Percentiles rank a stretch among this genome's conserved stretches.
Evolutionary conservation across 306 rosid species (phyloP).

Genomic region (Cicer cuneatum): DNA sequence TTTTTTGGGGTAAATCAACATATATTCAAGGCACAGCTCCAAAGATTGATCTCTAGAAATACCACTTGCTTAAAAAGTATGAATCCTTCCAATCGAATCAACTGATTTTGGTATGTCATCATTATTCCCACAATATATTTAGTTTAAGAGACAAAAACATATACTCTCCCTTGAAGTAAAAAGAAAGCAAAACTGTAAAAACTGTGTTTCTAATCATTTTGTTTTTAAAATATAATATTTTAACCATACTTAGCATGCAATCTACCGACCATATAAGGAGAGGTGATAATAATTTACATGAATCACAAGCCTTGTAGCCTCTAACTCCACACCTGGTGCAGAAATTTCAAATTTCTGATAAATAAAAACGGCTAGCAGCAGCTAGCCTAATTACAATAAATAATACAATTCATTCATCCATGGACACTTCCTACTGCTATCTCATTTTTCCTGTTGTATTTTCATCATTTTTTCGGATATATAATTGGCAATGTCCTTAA

Average conservation of each 20-base stretch:
- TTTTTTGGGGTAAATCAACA: too few species aligned
- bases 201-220: neutral
- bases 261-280: constrained; percentile 16
- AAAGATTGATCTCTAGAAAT: too few species aligned
- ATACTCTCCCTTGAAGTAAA: too few species aligned
- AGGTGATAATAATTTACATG: constrained; percentile 31
- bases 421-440: constrained; percentile 43
- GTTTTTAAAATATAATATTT: neutral
- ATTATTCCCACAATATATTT: too few species aligned
- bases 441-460: constrained; percentile 43
- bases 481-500: constrained; percentile 43
- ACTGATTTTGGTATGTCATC: too few species aligned
- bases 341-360: constrained; percentile 41
- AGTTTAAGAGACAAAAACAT: too few species aligned
- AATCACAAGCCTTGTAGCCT: constrained; percentile 30
- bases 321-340: constrained; percentile 34
- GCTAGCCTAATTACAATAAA: constrained; percentile 53
- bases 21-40: too few species aligned
- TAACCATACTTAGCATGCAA: constrained; percentile 22
- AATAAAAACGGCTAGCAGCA: constrained; percentile 53
- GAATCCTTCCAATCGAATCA: too few species aligned
- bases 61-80: too few species aligned
- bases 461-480: constrained; percentile 36
- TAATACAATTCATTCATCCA: constrained; percentile 41
- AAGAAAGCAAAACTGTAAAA: too few species aligned